Conservation (phyloP, 495 filamentous ascomycete species). For the Neurospora cerealis region DNA sequence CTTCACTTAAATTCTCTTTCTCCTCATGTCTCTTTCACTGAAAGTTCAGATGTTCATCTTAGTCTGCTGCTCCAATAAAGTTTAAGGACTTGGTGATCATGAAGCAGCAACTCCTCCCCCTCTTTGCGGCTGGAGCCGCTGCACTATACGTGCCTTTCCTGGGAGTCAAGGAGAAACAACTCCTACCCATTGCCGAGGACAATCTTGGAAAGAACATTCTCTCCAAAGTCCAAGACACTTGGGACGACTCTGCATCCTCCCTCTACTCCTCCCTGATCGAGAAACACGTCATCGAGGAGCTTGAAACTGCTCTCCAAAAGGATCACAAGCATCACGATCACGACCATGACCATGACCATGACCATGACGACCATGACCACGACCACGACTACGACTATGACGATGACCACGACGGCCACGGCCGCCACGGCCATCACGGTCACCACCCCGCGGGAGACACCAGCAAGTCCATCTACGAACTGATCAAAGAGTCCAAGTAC, state of each 20-base stretch:
- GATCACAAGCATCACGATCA: slow-evolving; percentile 30
- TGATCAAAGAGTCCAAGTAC: slow-evolving; percentile 63
- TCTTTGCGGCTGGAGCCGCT: slow-evolving; percentile 42
- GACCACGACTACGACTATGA: too few relatives aligned
- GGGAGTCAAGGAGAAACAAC: slow-evolving; percentile 1
- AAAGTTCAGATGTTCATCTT: neutral
- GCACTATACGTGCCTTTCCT: slow-evolving; percentile 18
- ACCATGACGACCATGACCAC: neutral
- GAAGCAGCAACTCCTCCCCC: slow-evolving; percentile 31
- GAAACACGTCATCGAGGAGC: slow-evolving; percentile 4
- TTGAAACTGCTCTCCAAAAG: slow-evolving; percentile 1
- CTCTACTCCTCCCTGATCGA: slow-evolving; percentile 8
- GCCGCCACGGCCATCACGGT: slow-evolving; percentile 3
- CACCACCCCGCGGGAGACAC: slow-evolving; percentile 19
- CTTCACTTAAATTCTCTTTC: neutral
- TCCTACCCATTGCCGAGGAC: slow-evolving; percentile 50
- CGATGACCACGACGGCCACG: neutral
- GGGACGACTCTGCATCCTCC: slow-evolving; percentile 12
- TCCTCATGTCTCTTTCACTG: neutral
- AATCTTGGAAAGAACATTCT: slow-evolving; percentile 25
- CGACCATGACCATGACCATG: neutral
- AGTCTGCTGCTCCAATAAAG: neutral
- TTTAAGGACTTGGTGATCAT: slow-evolving; percentile 7
- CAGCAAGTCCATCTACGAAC: slow-evolving; percentile 69
- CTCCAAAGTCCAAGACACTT: slow-evolving; percentile 10